Base-by-base conservation (phyloP, 768 basidiomycete species). In the Boletus insuetus region DNA sequence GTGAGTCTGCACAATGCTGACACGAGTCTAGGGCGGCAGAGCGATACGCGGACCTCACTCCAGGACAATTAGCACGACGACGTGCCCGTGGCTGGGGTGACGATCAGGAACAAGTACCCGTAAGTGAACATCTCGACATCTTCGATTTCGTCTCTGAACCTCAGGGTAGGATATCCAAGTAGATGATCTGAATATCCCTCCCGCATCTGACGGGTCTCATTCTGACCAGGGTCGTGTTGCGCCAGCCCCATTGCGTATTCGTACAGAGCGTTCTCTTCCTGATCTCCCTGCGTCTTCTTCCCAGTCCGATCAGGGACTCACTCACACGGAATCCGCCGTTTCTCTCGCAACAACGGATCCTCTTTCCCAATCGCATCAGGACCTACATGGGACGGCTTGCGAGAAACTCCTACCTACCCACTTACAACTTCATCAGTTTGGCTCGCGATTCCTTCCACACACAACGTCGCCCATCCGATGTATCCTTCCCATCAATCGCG, bases 401-500 rank as follows among this genome's bases (percentile, higher is more conserved):
- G 67, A 81, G 84, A 64, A 72, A 60, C 20, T 74, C 82, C n/a
- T 67, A 69, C 87, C 89, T 0, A 84, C 80, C 2, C 88, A 84
- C 62, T 72, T 91, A 20, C 80, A 79, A 58, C 69, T 93, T 46
- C 85, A 86, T 62, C 82, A 89, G 40, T 92, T 94, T 66, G 91
- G 91, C 20, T 93, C 91, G 19, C 81, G 91, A 16, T 94, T 94
- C 67, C 75, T 94, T 34, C 91, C 91, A 12, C 91, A 94, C 63
- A 74, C 90, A 16, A 87, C 82, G 3, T 77, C 81, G 1, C 89
- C 81, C 32, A 93, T 94, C 56, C 82, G 84, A 52, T 87, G 87
- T 69, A 68, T 92, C 12, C 77, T 94, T 32, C 89, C 91, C 9
- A 65, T 94, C 20, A 73, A 82, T 38, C 79, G 79, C 19, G 82